Evolutionary conservation across 768 basidiomycete genomes (phyloP).

Genomic region (Lactarius hengduanensis): DNA sequence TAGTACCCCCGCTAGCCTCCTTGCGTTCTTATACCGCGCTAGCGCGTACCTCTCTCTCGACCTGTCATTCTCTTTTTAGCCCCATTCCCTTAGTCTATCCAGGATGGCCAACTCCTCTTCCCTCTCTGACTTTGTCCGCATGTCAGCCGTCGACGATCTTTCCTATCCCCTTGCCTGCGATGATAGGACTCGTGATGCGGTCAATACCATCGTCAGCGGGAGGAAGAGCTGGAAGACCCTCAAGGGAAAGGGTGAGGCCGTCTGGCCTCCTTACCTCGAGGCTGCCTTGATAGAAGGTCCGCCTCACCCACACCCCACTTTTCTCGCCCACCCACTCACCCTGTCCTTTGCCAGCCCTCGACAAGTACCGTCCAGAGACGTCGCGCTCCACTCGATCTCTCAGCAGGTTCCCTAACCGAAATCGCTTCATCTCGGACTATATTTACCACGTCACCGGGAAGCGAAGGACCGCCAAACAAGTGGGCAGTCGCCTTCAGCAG

Average conservation of each 20-base stretch:
- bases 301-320: constrained; percentile 19
- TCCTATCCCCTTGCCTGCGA: constrained; percentile 28
- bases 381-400: constrained; percentile 70
- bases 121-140: constrained; percentile 29
- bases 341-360: constrained; percentile 48
- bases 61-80: constrained; percentile 18
- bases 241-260: constrained; percentile 64
- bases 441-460: constrained; percentile 69
- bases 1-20: constrained; percentile 18
- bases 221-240: constrained; percentile 77
- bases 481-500: constrained; percentile 78
- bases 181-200: constrained; percentile 46
- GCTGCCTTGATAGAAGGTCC: constrained; percentile 73
- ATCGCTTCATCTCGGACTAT: constrained; percentile 78
- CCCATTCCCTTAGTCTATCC: constrained; percentile 15
- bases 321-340: constrained; percentile 23
- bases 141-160: constrained; percentile 30
- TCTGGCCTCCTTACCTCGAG: constrained; percentile 80
- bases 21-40: constrained; percentile 20
- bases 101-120: constrained; percentile 27
- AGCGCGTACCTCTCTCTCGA: constrained; percentile 6
- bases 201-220: constrained; percentile 62
- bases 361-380: constrained; percentile 69
- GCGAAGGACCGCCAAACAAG: constrained; percentile 72
- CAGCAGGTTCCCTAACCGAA: constrained; percentile 75